Evolutionary conservation across 2,329 filamentous ascomycete genomes (phyloP), one percentile per base, ranked within the genome.

Genomic region (Neofusicoccum sp.): DNA sequence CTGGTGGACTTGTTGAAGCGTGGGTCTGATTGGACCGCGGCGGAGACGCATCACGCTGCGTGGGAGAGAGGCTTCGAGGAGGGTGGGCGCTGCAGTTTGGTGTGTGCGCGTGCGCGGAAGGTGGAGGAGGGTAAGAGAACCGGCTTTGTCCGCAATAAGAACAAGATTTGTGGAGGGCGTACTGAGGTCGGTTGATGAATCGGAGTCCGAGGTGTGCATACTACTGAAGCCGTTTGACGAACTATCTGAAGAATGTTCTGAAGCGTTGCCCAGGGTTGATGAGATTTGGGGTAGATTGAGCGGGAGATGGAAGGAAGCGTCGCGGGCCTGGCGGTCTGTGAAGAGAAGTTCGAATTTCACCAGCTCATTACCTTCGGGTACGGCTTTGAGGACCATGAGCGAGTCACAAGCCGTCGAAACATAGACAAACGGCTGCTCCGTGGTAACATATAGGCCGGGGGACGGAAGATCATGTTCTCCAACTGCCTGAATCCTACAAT

Each of bases 351-450:
- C 59, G 36, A 74, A 67, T 12, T 5, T 33, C 41, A 47, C 44
- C 14, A 40, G 40, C 9, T 44, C 47, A 12, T 9, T 14, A 12
- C 26, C 16, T 24, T 33, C 38, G 16, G 43, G 51, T 12, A 74
- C 71, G 66, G 38, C 66, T 61, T 78, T 70, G 38, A 81, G 77
- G 24, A 80, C 75, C 31, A 82, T 70, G 9, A 85, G 74, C 0
- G 84, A 86, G 63, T 86, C 80, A 40, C 75, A 71, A 2, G 77
- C 70, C 1, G 83, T 86, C 1, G 84, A 81, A 48, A 86, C 75
- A 62, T 84, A 81, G 30, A 87, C 76, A 26, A 78, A 76, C 1
- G 75, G 72, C 2, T 72, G 71, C 7, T 74, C 71, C 12, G 80
- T 75, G 1, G 80, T 80, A 43, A 86, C 74, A 6, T 80, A 76